Percentiles rank a stretch among this genome's conserved stretches.
Conservation (phyloP, 805 yeast genomes). For the Ascoidea tarda region DNA sequence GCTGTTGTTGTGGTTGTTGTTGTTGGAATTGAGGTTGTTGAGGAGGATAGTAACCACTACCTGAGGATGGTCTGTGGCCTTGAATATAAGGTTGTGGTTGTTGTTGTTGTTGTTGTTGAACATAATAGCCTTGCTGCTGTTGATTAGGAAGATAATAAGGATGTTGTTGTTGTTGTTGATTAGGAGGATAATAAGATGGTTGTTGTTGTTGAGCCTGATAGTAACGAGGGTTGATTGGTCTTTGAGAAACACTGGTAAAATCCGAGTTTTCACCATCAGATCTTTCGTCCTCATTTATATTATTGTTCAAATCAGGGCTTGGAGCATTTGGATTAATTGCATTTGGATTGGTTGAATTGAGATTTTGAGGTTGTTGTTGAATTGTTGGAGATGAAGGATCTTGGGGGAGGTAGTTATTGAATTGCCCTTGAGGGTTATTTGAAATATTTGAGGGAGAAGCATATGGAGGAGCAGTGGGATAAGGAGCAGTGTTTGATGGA, state of each 20-base stretch:
- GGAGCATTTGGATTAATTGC: neutral
- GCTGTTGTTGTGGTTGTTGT: slow-evolving; percentile 5
- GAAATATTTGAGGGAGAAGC: neutral
- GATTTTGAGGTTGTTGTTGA: neutral
- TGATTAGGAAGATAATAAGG: slow-evolving; percentile 35
- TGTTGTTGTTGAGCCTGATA: slow-evolving; percentile 13
- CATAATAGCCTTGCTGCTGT: slow-evolving; percentile 7
- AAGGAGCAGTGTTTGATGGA: neutral
- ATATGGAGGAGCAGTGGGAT: neutral
- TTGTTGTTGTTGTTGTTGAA: slow-evolving; percentile 1
- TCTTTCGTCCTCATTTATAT: slow-evolving; percentile 15
- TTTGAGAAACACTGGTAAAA: slow-evolving; percentile 67
- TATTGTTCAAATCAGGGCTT: slow-evolving; percentile 8
- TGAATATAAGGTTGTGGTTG: slow-evolving; percentile 3
- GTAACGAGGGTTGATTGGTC: slow-evolving; percentile 54
- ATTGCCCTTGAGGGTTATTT: too few relatives aligned
- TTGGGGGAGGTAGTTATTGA: neutral
- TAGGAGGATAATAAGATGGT: slow-evolving; percentile 5
- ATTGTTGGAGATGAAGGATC: neutral
- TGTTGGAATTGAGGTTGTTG: slow-evolving; percentile 1
- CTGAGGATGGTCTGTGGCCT: slow-evolving; percentile 1
- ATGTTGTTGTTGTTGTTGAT: neutral
- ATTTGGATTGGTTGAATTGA: neutral
- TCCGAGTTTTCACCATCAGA: slow-evolving; percentile 33
- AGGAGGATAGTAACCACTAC: neutral